Base-by-base conservation (phyloP, 495 filamentous ascomycete genomes). In the Corynascus novoguineensis region DNA sequence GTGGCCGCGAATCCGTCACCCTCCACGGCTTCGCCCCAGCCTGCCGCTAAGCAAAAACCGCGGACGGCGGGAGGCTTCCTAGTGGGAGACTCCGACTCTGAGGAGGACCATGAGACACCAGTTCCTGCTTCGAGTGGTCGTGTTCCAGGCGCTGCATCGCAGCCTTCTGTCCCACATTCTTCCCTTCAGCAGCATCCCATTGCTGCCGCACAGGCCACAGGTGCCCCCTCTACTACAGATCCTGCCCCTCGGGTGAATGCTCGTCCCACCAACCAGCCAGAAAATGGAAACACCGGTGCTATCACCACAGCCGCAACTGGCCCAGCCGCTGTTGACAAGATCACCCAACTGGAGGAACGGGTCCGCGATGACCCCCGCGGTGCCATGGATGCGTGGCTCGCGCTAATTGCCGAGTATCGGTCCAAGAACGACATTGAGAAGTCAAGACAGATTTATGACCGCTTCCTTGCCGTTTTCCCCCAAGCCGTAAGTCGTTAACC, bases 341-440 rank as follows among this genome's bases (percentile, higher is more conserved):
- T 95, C 61, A 88, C 90, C 11, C 86, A 92, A 38, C 77, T 97
- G 58, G 91, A 98, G 72, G 89, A 95, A 64, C 81, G 92, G 58
- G 86, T 96, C 65, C 83, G 83, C 57, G 89, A 97, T 61, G 93
- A 97, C 68, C 89, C 95, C 27, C 84, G 86, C 57, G 93, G 92
- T 58, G 93, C 97, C 65, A 78, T 92, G 60, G 84, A 91, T 47
- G 90, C 92, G 15, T 98, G 93, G 93, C 71, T 92, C 62, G 79
- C 79, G 55, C 77, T 98, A 64, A 91, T 98, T 68, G 79, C 79
- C 59, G 92, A 97, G 71, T 86, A 96, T 68, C 85, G 84, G 60
- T 80, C 82, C 64, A 88, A 88, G 62, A 84, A 85, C 67, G 90
- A 92, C 69, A 70, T 90, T 52, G 87, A 92, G 53, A 88, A 90